phyloP scores from a whole-genome alignment of 768 basidiomycete genomes.

The Boletellus emodensis region DNA sequence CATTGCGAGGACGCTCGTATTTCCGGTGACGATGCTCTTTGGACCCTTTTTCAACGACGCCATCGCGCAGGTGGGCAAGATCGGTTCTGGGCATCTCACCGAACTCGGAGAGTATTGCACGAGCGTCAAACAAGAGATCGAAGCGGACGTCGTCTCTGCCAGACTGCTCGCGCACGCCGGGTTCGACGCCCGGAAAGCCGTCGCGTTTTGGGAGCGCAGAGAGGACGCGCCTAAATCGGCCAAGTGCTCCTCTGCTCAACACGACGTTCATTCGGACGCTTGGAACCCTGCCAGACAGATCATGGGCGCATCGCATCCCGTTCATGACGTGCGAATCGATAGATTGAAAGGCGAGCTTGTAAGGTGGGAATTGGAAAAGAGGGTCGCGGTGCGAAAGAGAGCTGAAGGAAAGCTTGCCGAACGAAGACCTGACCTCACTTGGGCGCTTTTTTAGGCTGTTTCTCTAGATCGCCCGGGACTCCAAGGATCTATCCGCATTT shows the following conservation, averaged over 20 bases:
- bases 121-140: slow-evolving; percentile 79
- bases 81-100: slow-evolving; percentile 70
- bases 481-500: neutral
- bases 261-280: slow-evolving; percentile 5
- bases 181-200: slow-evolving; percentile 79
- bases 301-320: slow-evolving; percentile 44
- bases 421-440: slow-evolving; percentile 8
- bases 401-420: slow-evolving; percentile 18
- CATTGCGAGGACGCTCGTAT: slow-evolving; percentile 70
- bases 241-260: slow-evolving; percentile 18
- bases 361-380: slow-evolving; percentile 40
- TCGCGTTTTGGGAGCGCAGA: slow-evolving; percentile 78
- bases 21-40: slow-evolving; percentile 86
- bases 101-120: slow-evolving; percentile 75
- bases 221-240: slow-evolving; percentile 25
- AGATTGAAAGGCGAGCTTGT: slow-evolving; percentile 42
- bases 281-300: slow-evolving; percentile 27
- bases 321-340: slow-evolving; percentile 39
- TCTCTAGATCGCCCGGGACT: neutral
- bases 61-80: slow-evolving; percentile 73
- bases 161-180: slow-evolving; percentile 90
- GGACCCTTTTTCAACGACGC: slow-evolving; percentile 97
- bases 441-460: slow-evolving; percentile 11
- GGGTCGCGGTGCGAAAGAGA: slow-evolving; percentile 23
- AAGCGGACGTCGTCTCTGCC: slow-evolving; percentile 87